phyloP scores from a whole-genome alignment of 2,329 filamentous ascomycete genomes.

The Cordyceps fumosorosea region DNA sequence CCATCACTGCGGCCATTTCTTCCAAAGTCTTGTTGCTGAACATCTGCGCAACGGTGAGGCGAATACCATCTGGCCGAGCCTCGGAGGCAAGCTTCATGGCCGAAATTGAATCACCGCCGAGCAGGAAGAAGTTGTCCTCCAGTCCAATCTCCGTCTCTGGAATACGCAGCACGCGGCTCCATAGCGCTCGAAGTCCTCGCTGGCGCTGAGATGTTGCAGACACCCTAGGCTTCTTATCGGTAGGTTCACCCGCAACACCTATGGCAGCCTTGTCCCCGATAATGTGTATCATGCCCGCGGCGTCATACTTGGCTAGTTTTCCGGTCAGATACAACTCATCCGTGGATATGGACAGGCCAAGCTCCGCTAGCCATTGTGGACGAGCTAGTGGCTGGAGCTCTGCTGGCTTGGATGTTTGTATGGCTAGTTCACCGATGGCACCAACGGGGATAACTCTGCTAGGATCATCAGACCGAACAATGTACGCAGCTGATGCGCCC shows the following conservation, averaged over 20 bases:
- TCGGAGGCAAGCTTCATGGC: constrained; percentile 57
- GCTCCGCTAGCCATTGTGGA: constrained; percentile 24
- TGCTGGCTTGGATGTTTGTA: constrained; percentile 27
- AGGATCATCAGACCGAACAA: constrained; percentile 32
- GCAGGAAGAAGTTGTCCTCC: constrained; percentile 53
- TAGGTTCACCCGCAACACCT: constrained; percentile 13
- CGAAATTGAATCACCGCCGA: constrained; percentile 53
- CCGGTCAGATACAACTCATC: constrained; percentile 33
- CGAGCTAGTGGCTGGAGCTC: constrained; percentile 20
- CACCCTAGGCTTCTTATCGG: constrained; percentile 24
- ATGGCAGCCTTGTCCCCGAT: constrained; percentile 20
- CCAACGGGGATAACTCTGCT: constrained; percentile 33
- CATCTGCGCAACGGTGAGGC: constrained; percentile 48
- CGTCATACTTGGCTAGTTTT: constrained; percentile 33
- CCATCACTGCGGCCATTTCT: constrained; percentile 47
- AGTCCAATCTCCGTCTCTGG: constrained; percentile 41
- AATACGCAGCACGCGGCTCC: constrained; percentile 40
- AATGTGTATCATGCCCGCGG: constrained; percentile 22
- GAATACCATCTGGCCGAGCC: constrained; percentile 40
- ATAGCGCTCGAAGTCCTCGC: constrained; percentile 38
- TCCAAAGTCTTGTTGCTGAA: constrained; percentile 42
- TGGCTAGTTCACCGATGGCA: constrained; percentile 37
- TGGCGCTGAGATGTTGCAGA: constrained; percentile 36
- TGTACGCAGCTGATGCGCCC: constrained; percentile 28
- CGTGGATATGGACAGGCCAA: constrained; percentile 7